Evolutionary conservation across 1,284 basidiomycete species (phyloP), one percentile per base, ranked within the genome.

Genomic region (Ustilago loliicola): DNA sequence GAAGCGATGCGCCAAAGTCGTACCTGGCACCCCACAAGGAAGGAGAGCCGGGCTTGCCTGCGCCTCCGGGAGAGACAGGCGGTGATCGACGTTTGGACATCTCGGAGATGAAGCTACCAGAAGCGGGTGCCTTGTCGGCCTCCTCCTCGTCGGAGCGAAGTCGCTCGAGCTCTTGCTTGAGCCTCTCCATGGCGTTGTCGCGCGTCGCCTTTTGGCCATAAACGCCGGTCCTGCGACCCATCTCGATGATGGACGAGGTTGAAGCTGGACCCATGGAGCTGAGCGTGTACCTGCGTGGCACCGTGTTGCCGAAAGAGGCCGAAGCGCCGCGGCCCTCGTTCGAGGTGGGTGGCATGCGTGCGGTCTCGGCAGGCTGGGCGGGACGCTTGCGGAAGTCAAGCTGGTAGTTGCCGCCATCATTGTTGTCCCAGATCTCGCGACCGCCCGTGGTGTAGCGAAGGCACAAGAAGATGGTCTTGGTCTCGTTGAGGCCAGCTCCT

Each of bases 351-450:
- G 69, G 74, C 45, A 66, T 54, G 25, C 74, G 66, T 25, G 66
- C 29, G 2, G 51, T 60, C 40, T 67, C 72, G 36, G 70, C 70
- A 32, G 67, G 53, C 63, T 64, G 68, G 1, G 70, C 57, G 2
- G 76, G 75, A 17, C 82, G 74, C 78, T 83, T 86, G 50, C 79
- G 77, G 80, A 88, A 88, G 75, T 87, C 87, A 67, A 94, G 90
- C 72, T 91, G 88, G 86, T 96, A 98, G 86, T 98, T 94, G 73
- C 89, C 85, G 7, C 92, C 92, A 42, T 85, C 87, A 84, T 98
- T 97, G 88, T 95, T 96, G 87, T 98, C 96, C 96, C 96, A 98
- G 67, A 93, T 91, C 80, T 90, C 89, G 82, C 93, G 91, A 0
- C 93, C 93, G 3, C 88, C 90, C 27, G 92, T 91, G 15, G 89